Evolutionary conservation across 257 asterid species (phyloP).

Genomic region (Capsicum chinense): DNA sequence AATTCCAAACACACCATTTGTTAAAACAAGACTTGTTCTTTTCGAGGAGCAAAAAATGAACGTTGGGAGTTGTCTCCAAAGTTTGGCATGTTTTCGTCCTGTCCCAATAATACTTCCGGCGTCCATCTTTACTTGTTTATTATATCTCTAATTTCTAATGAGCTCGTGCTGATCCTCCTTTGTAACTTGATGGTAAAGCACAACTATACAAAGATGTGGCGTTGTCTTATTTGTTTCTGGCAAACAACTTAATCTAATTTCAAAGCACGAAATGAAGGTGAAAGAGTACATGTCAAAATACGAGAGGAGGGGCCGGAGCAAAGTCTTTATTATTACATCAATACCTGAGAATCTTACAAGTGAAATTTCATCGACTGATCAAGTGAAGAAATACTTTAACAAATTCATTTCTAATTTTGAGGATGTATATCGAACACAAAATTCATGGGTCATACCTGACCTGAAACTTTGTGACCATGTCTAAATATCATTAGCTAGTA

Average conservation of each 20-base stretch:
- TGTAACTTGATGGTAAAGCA: constrained; percentile 85
- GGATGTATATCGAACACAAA: constrained; percentile 52
- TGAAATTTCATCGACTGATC: constrained; percentile 36
- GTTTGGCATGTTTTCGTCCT: too few species aligned
- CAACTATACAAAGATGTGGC: constrained; percentile 64
- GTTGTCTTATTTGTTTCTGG: constrained; percentile 65
- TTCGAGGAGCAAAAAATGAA: background rate
- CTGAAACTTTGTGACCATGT: constrained; percentile 48
- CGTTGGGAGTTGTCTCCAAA: background rate
- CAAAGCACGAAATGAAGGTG: constrained; percentile 52
- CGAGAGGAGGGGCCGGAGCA: constrained; percentile 60
- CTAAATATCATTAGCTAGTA: constrained; percentile 44
- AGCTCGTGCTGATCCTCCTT: constrained; percentile 73
- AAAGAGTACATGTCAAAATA: constrained; percentile 52
- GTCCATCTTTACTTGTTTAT: too few species aligned
- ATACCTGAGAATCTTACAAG: constrained; percentile 53
- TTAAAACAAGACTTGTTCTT: background rate
- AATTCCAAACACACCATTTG: background rate
- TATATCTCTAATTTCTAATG: too few species aligned
- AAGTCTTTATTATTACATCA: constrained; percentile 40
- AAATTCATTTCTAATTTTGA: constrained; percentile 53
- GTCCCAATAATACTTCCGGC: too few species aligned
- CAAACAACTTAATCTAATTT: constrained; percentile 74
- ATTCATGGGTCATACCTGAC: constrained; percentile 72
- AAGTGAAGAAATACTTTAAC: constrained; percentile 41